phyloP scores from a whole-genome alignment of 768 basidiomycete genomes.

The Amanita jacksonii region DNA sequence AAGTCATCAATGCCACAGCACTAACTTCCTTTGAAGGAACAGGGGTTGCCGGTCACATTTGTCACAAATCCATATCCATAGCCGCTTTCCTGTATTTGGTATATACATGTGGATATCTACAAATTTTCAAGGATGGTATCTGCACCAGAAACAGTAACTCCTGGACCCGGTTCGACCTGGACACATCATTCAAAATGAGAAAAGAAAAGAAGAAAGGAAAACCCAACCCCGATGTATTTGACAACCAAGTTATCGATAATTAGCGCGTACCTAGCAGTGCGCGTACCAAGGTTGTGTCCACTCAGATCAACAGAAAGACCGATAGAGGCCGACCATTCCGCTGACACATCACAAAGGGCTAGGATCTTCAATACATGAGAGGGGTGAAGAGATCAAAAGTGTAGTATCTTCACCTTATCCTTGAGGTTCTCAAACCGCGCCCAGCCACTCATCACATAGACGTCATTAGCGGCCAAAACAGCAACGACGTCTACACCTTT shows the following conservation, averaged over 20 bases:
- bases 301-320: conserved; percentile 48
- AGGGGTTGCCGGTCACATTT: too few relatives aligned
- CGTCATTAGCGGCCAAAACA: conserved; percentile 72
- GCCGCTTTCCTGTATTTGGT: neutral
- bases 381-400: neutral
- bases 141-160: conserved; percentile 47
- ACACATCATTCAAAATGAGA: conserved; percentile 5
- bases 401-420: conserved; percentile 44
- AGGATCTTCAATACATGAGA: conserved; percentile 55
- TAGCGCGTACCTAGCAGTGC: conserved; percentile 54
- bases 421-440: conserved; percentile 45
- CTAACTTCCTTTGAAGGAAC: too few relatives aligned
- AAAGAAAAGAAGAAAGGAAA: neutral
- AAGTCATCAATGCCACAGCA: too few relatives aligned
- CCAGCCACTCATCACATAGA: conserved; percentile 67
- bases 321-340: conserved; percentile 45
- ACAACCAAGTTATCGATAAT: conserved; percentile 65
- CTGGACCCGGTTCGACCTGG: conserved; percentile 39
- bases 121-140: conserved; percentile 48
- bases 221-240: conserved; percentile 48
- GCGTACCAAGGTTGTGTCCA: conserved; percentile 39
- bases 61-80: neutral
- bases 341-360: conserved; percentile 44
- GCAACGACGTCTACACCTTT: conserved; percentile 71
- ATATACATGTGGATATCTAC: neutral